Base-by-base conservation (phyloP, 75 land plant species). In the Selaginella moellendorffii region DNA sequence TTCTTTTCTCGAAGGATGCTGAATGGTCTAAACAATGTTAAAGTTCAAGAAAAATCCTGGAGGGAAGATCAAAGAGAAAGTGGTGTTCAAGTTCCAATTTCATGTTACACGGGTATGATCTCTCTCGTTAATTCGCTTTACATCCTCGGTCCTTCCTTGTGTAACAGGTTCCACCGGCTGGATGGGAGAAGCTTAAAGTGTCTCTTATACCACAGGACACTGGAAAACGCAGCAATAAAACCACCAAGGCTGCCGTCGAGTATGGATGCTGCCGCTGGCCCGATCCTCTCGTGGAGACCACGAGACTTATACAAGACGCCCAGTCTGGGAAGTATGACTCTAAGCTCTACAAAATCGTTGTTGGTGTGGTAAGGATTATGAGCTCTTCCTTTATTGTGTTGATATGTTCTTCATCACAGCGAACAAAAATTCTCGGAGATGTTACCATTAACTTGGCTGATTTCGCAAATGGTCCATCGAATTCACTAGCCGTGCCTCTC, bases 21-120 rank as follows among this genome's bases (percentile, higher is more conserved):
- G n/a, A n/a, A n/a, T n/a, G n/a, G 14, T 14, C 46, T 5, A 36
- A 14, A 36, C 14, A 5, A 92, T 92, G 97, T 92, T 92, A 71
- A 85, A 76, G 76, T 71, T 80, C 59, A 72, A 76, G 29, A 78
- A 81, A 77, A 83, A 79, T 82, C 79, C 82, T 76, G 69, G 67
- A 66, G 87, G 81, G 64, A 90, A 79, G 78, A 74, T 64, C 80
- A 92, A 81, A 84, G 79, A 78, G 65, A 88, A 81, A 59, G 75
- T 69, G 18, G 78, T 73, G 0, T 88, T 88, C 83, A 92, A 70
- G 59, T 67, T 88, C 42, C 80, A 81, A 63, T 88, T 92, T 59
- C 80, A 83, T 52, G 95, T 78, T 8, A 72, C 82, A 27, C 80
- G 83, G 83, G 97, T 87, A 53, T 14, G 46, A 20, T 52, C 26